Conservation (phyloP, 1,284 basidiomycete species). For the Coniophora puteana region DNA sequence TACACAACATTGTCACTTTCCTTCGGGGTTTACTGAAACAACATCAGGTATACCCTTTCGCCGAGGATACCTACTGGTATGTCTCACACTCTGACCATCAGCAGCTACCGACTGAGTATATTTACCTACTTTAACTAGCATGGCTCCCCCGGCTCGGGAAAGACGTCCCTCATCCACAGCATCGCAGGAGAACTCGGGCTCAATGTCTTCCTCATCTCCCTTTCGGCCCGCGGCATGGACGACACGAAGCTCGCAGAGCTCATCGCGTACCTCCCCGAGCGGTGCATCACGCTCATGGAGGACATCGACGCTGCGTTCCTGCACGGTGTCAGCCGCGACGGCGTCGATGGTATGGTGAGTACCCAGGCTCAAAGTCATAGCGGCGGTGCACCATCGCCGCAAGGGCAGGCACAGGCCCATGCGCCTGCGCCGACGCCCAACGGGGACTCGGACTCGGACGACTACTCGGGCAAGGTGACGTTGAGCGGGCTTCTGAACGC, state of each 20-base stretch:
- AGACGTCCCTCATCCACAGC: slow-evolving; percentile 72
- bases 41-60: slow-evolving; percentile 71
- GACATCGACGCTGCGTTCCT: slow-evolving; percentile 76
- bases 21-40: no score
- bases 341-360: slow-evolving; percentile 10
- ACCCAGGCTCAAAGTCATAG: no score
- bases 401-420: background rate
- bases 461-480: slow-evolving; percentile 38
- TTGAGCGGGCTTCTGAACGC: slow-evolving; percentile 72
- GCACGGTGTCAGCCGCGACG: slow-evolving; percentile 46
- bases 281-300: slow-evolving; percentile 76
- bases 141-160: slow-evolving; percentile 73
- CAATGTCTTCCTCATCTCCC: slow-evolving; percentile 71
- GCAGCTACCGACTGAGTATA: background rate
- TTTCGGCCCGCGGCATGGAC: slow-evolving; percentile 69
- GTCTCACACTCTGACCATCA: slow-evolving; percentile 2
- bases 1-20: no score
- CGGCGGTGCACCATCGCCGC: background rate
- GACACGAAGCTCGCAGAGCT: slow-evolving; percentile 59
- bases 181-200: slow-evolving; percentile 74
- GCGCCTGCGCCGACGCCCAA: slow-evolving; percentile 19
- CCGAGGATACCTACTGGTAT: slow-evolving; percentile 66
- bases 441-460: slow-evolving; percentile 44
- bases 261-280: slow-evolving; percentile 61
- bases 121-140: slow-evolving; percentile 35